Evolutionary conservation across 2,329 filamentous ascomycete species (phyloP).

Genomic region (Fonsecaea monophora): DNA sequence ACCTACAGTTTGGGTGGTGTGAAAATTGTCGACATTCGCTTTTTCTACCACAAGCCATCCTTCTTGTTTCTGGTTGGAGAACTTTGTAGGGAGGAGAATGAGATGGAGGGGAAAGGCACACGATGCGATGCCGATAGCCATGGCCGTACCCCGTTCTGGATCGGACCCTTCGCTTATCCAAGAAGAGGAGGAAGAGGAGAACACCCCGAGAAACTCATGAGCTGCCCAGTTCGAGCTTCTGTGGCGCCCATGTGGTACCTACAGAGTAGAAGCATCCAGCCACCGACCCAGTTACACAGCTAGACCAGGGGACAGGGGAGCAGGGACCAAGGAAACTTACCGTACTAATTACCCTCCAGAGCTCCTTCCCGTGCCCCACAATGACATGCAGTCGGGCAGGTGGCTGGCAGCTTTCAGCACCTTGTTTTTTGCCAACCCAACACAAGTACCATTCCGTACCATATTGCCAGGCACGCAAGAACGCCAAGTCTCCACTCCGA

Average conservation of each 20-base stretch:
- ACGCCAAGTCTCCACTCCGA: not conserved
- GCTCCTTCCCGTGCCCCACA: slow-evolving; percentile 17
- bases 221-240: not conserved
- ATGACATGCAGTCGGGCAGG: slow-evolving; percentile 5
- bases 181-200: not conserved
- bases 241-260: slow-evolving; percentile 8
- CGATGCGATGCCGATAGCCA: slow-evolving; percentile 9
- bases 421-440: slow-evolving; percentile 3
- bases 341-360: slow-evolving; percentile 3
- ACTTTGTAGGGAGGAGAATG: not conserved
- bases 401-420: not conserved
- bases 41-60: not conserved
- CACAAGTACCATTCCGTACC: not conserved
- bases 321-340: slow-evolving; percentile 13
- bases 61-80: slow-evolving; percentile 10
- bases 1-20: not conserved
- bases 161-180: slow-evolving; percentile 16
- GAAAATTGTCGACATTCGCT: not conserved
- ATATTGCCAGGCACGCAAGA: not conserved
- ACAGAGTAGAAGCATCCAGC: not conserved
- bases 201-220: not conserved
- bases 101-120: slow-evolving; percentile 3
- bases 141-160: slow-evolving; percentile 23
- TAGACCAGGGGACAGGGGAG: not conserved
- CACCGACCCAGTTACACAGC: not conserved